A percentile compares a stretch with the other conserved stretches of the same genome.
Evolutionary conservation across 306 rosid genomes (phyloP).

Genomic region (Psophocarpus tetragonolobus): DNA sequence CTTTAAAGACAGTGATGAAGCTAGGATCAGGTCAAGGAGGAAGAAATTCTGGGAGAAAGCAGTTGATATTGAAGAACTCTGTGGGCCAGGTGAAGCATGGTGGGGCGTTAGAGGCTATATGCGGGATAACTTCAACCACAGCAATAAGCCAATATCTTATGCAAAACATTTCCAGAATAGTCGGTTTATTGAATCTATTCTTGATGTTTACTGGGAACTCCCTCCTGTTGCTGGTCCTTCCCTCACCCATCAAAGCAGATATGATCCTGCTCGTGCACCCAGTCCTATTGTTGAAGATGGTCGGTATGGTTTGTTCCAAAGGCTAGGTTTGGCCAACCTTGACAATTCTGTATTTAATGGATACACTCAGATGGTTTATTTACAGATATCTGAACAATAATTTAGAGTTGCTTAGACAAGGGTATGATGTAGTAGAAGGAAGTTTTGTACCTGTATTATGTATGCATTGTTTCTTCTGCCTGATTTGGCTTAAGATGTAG

Average conservation of each 20-base stretch:
- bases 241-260: constrained; percentile 94
- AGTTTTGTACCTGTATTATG: constrained; percentile 35
- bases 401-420: constrained; percentile 39
- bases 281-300: constrained; percentile 93
- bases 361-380: constrained; percentile 96
- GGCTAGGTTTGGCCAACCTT: constrained; percentile 74
- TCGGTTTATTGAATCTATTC: constrained; percentile 80
- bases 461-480: constrained; percentile 34
- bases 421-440: constrained; percentile 35
- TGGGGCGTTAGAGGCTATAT: constrained; percentile 96
- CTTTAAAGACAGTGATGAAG: constrained; percentile 93
- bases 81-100: constrained; percentile 91
- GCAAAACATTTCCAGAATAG: constrained; percentile 87
- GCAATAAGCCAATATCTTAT: constrained; percentile 60
- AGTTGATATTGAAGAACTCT: constrained; percentile 80
- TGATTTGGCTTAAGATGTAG: constrained; percentile 46
- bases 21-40: constrained; percentile 81
- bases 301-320: constrained; percentile 74
- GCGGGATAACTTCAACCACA: constrained; percentile 92
- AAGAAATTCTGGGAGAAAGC: constrained; percentile 94
- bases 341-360: constrained; percentile 91
- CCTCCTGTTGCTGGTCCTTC: constrained; percentile 99
- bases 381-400: constrained; percentile 78
- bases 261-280: constrained; percentile 91
- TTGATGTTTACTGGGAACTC: constrained; percentile 97